Evolutionary conservation across 192 early-diverging fungal genomes (phyloP), one percentile per base, ranked within the genome.

Genomic region (Allomyces javanicus): DNA sequence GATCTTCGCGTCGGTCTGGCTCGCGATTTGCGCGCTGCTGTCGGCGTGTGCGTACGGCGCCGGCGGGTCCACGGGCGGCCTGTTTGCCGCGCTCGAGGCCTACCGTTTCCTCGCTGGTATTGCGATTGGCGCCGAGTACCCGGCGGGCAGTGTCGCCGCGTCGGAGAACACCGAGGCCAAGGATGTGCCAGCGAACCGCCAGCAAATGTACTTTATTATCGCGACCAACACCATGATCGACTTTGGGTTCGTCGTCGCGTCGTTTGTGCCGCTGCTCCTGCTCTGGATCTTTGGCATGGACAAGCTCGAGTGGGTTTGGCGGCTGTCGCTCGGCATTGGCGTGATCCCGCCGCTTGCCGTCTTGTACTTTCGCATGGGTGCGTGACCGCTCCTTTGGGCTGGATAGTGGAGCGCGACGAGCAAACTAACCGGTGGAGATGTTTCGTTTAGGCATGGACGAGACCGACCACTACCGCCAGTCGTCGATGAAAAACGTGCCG

Each of bases 51-150:
- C 66, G 27, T 66, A 62, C 43, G 44, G 43, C 21, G 25, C 43
- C n/a, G 44, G 44, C 21, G 66, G 66, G 17, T 62, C 66, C 43
- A 26, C 66, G 27, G 66, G 62, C n/a, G 25, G 26, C 3, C 33
- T 66, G n/a, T 66, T 66, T 61, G 61, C 58, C 58, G 62, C 62
- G 66, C 27, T 66, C 58, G 26, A 62, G 14, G 66, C 62, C 27
- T 66, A 62, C 44, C 61, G 66, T n/a, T 62, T 62, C 14, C 62
- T 66, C 21, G 27, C 62, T 33, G 66, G 66, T 9, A 55, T 66
- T 61, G 66, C 26, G 17, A 66, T 66, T 66, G 66, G 66, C 62
- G 66, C 66, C 62, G 66, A 66, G 43, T 66, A 66, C 62, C 66
- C 66, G 21, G 62, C 66, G 24, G 66, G 66, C 25, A 62, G 58